Evolutionary conservation across 2,329 filamentous ascomycete genomes (phyloP), one percentile per base, ranked within the genome.

Genomic region (Leptographium wingfieldii): DNA sequence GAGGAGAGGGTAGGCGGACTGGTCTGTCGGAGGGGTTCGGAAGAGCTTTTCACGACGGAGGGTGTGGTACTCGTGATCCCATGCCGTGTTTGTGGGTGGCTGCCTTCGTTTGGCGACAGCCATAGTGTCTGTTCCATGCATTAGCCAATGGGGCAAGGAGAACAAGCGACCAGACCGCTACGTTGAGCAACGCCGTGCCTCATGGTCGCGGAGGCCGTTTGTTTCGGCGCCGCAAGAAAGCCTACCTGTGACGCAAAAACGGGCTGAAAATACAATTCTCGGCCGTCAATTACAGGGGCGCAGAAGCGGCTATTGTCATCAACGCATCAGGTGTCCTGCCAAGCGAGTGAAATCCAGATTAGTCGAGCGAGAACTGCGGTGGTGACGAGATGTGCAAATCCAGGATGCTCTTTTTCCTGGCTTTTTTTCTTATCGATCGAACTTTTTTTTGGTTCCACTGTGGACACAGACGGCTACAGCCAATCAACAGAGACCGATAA

Each of bases 1-100:
- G 55, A 99, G 83, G 27, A 88, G 82, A 16, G 94, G 94, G 69
- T 95, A 97, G 61, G 92, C 90, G 11, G 88, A 88, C 66, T 84
- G 87, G 70, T 97, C 92, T 68, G 83, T 87, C 0, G 94, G 92
- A 22, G 94, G 92, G 66, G 95, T 86, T 68, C 83, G 81, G 73
- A 99, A 99, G 27, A 99, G 87, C 58, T 88, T 81, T 69, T 99
- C 90, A 68, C 92, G 87, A 62, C 90, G 85, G 62, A 92, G 75
- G 4, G 90, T 95, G 71, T 96, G 82, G 75, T 89, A 97, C 67
- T 91, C 82, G 72, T 89, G 85, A 65, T 90, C 83, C 92, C 92
- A 96, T 70, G 83, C 77, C 59, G 85, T 88, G 62, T 78, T 77
- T 62, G 86, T 88, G 65, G 78, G 59, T 59, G 59, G 25, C 52